Percentiles rank a stretch among this genome's conserved stretches.
phyloP scores from a whole-genome alignment of 2,329 filamentous ascomycete species.

The Fusarium drepaniforme region DNA sequence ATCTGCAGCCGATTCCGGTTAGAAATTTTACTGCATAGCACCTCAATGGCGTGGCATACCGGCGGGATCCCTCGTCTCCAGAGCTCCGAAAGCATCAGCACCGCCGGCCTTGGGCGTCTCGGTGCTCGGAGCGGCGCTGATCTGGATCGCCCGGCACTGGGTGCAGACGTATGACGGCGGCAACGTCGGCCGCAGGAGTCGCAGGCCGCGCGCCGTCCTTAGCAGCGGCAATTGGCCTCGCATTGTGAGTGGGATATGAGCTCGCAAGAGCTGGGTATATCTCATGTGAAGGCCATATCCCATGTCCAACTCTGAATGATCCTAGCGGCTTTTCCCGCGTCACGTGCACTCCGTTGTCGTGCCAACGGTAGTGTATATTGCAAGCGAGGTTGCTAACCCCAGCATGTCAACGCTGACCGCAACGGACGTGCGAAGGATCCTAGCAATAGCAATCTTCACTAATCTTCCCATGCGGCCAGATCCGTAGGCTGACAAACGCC shows the following conservation, averaged over 20 bases:
- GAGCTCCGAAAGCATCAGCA: slow-evolving; percentile 68
- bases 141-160: slow-evolving; percentile 72
- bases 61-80: slow-evolving; percentile 61
- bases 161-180: slow-evolving; percentile 59
- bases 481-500: slow-evolving; percentile 44
- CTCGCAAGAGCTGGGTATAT: slow-evolving; percentile 31
- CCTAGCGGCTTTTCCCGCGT: slow-evolving; percentile 50
- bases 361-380: slow-evolving; percentile 36
- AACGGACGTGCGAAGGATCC: slow-evolving; percentile 1
- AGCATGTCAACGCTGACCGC: background rate
- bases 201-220: slow-evolving; percentile 49
- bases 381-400: background rate
- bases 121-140: slow-evolving; percentile 71
- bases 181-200: slow-evolving; percentile 38
- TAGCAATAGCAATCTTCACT: slow-evolving; percentile 23
- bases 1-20: slow-evolving; percentile 68
- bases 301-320: slow-evolving; percentile 33
- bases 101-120: slow-evolving; percentile 62
- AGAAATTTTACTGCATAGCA: slow-evolving; percentile 12
- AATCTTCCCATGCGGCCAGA: slow-evolving; percentile 36
- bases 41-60: slow-evolving; percentile 53
- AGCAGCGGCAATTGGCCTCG: slow-evolving; percentile 57
- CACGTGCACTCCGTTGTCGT: slow-evolving; percentile 41
- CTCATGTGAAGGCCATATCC: slow-evolving; percentile 19
- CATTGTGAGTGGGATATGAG: slow-evolving; percentile 51